These are phyloP conservation scores for Dendrobium officinale DNA, from an alignment of 106 monocot species.

Conservation along the genomic window DNA sequence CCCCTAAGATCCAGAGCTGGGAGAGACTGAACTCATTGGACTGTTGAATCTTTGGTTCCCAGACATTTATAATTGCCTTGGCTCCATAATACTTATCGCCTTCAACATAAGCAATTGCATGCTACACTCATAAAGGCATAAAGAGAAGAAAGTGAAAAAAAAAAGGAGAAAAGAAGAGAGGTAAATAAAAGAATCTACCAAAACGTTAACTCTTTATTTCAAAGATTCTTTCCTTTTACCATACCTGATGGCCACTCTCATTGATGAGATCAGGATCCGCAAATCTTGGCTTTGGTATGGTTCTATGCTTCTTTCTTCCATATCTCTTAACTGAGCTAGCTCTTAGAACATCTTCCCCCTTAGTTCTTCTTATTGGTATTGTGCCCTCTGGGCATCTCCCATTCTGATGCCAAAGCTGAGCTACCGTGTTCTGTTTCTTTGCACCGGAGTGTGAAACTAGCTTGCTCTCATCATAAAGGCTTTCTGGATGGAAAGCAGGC, in stretches of 20 bases:
- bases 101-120: constrained; percentile 84
- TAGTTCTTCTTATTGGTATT: constrained; percentile 67
- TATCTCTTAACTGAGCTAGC: constrained; percentile 46
- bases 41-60: constrained; percentile 83
- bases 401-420: constrained; percentile 44
- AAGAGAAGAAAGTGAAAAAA: not conserved
- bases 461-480: constrained; percentile 30
- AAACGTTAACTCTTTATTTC: not conserved
- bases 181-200: not conserved
- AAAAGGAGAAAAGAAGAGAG: not conserved
- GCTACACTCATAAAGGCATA: constrained; percentile 32
- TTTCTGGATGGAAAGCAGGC: constrained; percentile 49
- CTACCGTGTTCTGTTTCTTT: constrained; percentile 2
- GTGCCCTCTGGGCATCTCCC: constrained; percentile 55
- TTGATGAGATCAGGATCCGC: constrained; percentile 46
- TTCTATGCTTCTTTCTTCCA: constrained; percentile 43
- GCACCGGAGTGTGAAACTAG: constrained; percentile 1
- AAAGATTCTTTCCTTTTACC: not conserved
- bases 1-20: constrained; percentile 79
- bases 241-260: constrained; percentile 58
- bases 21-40: constrained; percentile 85
- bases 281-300: constrained; percentile 28
- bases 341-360: constrained; percentile 44
- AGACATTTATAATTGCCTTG: constrained; percentile 92
- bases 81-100: constrained; percentile 87